A percentile compares a stretch with the other conserved stretches of the same genome.
phyloP scores from a whole-genome alignment of 768 basidiomycete genomes.

The Leccinum aurantiacum region DNA sequence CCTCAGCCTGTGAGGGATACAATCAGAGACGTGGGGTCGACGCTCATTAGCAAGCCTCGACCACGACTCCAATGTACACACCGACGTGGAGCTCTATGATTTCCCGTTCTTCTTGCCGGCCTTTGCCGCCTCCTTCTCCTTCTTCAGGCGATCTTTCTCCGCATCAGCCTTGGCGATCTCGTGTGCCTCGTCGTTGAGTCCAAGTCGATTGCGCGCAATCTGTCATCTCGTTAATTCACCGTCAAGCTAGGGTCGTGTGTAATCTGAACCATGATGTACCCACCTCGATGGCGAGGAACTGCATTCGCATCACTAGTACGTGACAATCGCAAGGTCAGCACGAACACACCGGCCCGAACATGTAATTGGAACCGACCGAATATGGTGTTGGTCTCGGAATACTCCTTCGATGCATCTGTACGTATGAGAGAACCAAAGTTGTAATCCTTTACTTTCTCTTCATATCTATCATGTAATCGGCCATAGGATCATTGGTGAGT shows the following conservation, averaged over 20 bases:
- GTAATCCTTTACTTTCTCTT: constrained; percentile 87
- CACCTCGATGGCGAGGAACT: constrained; percentile 95
- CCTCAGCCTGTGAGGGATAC: background rate
- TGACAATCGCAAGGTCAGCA: constrained; percentile 13
- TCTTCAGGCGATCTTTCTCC: constrained; percentile 53
- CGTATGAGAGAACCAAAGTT: constrained; percentile 97
- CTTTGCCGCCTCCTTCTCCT: constrained; percentile 56
- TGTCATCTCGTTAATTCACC: constrained; percentile 30
- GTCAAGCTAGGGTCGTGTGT: constrained; percentile 1
- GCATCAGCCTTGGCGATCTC: constrained; percentile 74
- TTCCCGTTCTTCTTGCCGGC: constrained; percentile 35
- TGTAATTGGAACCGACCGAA: constrained; percentile 59
- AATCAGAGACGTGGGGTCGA: constrained; percentile 1
- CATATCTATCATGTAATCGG: constrained; percentile 55
- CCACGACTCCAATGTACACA: background rate
- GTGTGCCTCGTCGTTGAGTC: constrained; percentile 86
- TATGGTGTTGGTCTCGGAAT: constrained; percentile 90
- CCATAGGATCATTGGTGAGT: constrained; percentile 5
- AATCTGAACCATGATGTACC: constrained; percentile 14
- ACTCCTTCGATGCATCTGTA: constrained; percentile 74
- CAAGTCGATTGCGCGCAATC: constrained; percentile 90
- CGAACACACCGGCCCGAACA: background rate
- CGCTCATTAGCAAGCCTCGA: background rate
- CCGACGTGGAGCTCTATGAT: constrained; percentile 20
- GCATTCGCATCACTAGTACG: constrained; percentile 23